Conservation (phyloP, 2,329 filamentous ascomycete species). For the Clonostachys chloroleuca region DNA sequence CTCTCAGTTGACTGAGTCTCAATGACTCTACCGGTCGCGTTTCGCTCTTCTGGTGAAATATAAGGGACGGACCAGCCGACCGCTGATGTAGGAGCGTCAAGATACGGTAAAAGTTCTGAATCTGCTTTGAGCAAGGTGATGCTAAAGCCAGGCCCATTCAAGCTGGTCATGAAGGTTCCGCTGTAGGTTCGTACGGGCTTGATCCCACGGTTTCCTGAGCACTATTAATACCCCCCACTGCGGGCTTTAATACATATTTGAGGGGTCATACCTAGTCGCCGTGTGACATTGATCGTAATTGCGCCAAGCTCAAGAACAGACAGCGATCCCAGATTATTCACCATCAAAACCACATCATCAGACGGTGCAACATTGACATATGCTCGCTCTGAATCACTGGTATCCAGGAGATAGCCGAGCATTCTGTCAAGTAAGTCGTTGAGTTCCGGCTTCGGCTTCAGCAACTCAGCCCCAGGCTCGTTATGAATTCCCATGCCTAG, state of each 20-base stretch:
- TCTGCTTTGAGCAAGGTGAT: background rate
- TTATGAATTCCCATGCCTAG: constrained; percentile 1
- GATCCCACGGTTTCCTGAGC: background rate
- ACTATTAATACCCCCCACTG: background rate
- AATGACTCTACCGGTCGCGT: too few relatives aligned
- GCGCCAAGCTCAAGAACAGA: background rate
- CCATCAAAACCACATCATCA: background rate
- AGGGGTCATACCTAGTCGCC: background rate
- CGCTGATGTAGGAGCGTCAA: background rate
- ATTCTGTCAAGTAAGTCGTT: background rate
- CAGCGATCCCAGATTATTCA: background rate
- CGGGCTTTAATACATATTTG: too few relatives aligned
- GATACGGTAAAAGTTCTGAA: background rate
- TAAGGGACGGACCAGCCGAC: background rate
- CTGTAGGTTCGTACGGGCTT: background rate
- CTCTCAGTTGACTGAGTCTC: too few relatives aligned
- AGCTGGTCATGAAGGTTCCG: background rate
- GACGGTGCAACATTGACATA: background rate
- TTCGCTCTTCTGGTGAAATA: too few relatives aligned
- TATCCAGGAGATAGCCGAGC: background rate
- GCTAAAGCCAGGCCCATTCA: background rate
- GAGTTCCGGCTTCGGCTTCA: background rate
- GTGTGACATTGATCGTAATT: background rate
- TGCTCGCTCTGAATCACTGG: background rate
- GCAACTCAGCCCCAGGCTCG: background rate